These are phyloP conservation scores for Aspergillus fischeri DNA, from an alignment of 2,329 filamentous ascomycete genomes.

Conservation along the genomic window DNA sequence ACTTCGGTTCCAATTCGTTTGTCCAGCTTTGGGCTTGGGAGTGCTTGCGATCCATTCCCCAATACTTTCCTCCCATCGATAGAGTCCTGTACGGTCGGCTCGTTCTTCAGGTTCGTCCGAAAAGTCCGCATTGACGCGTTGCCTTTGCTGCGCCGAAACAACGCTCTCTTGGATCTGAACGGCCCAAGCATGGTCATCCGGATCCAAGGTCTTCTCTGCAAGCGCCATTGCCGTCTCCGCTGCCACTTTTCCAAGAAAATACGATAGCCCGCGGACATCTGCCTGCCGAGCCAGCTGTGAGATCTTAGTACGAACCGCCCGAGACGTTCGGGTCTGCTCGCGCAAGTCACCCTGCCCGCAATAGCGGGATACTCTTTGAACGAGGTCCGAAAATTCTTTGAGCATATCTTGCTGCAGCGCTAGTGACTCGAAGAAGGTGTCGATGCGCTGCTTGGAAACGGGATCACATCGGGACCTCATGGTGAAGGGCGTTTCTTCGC, in stretches of 20 bases:
- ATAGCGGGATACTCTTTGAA: constrained; percentile 31
- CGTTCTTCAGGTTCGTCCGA: constrained; percentile 11
- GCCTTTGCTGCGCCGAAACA: constrained; percentile 15
- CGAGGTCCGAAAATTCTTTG: constrained; percentile 32
- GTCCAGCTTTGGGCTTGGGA: constrained; percentile 17
- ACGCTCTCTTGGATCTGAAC: constrained; percentile 34
- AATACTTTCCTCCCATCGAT: constrained; percentile 56
- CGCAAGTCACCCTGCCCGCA: constrained; percentile 22
- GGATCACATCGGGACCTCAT: constrained; percentile 7
- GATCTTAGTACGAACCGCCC: constrained; percentile 24
- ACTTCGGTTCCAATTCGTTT: neutral
- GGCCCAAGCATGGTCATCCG: constrained; percentile 38
- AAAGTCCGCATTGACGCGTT: constrained; percentile 7
- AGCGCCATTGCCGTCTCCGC: constrained; percentile 39
- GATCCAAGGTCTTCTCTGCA: constrained; percentile 35
- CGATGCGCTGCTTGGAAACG: constrained; percentile 20
- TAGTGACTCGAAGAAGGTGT: constrained; percentile 27
- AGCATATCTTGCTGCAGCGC: constrained; percentile 28
- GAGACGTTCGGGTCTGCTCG: constrained; percentile 21
- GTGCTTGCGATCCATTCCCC: constrained; percentile 54
- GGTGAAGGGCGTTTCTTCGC: constrained; percentile 12
- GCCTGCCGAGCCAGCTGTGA: constrained; percentile 21
- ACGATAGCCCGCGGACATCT: constrained; percentile 19
- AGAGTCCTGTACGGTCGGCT: constrained; percentile 20
- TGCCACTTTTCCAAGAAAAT: constrained; percentile 32